A percentile compares a stretch with the other conserved stretches of the same genome.
Conservation (phyloP, 805 yeast genomes). For the Sugiyamaella smithiae region DNA sequence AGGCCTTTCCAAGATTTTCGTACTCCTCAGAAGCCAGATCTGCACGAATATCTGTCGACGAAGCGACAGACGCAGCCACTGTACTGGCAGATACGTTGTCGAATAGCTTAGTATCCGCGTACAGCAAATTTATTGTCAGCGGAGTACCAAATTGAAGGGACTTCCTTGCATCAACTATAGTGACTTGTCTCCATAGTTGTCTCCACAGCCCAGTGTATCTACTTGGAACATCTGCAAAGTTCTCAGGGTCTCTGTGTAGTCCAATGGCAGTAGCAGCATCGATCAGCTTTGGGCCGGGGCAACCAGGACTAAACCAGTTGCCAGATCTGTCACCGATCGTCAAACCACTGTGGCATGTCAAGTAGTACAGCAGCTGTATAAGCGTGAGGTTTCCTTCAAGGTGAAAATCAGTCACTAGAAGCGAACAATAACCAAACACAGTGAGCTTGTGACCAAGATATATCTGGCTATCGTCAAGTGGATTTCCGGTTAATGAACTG, state of each 20-base stretch:
- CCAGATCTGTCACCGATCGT: constrained; percentile 13
- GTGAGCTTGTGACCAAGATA: constrained; percentile 20
- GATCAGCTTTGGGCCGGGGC: constrained; percentile 24
- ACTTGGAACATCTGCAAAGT: constrained; percentile 20
- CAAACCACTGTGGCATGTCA: constrained; percentile 15
- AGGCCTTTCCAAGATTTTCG: constrained; percentile 6
- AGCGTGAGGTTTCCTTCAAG: constrained; percentile 21
- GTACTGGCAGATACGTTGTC: constrained; percentile 6
- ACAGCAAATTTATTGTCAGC: constrained; percentile 17
- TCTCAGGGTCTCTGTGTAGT: constrained; percentile 30
- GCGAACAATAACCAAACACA: constrained; percentile 11
- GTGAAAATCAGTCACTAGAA: constrained; percentile 13
- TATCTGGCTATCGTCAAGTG: constrained; percentile 9
- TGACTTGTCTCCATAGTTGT: constrained; percentile 26
- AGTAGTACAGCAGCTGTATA: constrained; percentile 24
- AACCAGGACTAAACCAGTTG: constrained; percentile 18
- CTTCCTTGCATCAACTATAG: constrained; percentile 24
- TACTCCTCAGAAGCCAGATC: constrained; percentile 6
- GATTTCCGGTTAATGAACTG: constrained; percentile 8
- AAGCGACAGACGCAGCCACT: neutral
- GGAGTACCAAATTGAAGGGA: constrained; percentile 24
- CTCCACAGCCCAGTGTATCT: constrained; percentile 24
- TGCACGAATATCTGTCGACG: neutral
- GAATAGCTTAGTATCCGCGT: constrained; percentile 15
- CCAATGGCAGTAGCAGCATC: constrained; percentile 29